These are phyloP conservation scores for Elongisporangium prolatum DNA, from an alignment of 352 stramenopile species.

Conservation along the genomic window DNA sequence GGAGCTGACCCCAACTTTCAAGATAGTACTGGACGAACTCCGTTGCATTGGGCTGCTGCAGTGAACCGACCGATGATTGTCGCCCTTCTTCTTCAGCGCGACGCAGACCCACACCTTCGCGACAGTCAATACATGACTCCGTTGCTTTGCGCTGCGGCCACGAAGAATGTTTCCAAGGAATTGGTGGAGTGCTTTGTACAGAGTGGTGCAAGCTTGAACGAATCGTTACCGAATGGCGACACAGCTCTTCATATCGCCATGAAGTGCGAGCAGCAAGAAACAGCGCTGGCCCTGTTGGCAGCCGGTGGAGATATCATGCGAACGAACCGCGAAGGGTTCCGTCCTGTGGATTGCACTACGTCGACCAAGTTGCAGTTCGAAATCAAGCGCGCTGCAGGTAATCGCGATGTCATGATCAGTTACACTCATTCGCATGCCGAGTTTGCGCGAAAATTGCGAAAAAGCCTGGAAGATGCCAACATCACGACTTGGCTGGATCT, in stretches of 20 bases:
- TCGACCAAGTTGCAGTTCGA: conserved; percentile 79
- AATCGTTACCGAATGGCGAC: conserved; percentile 58
- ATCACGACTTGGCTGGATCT: conserved; percentile 78
- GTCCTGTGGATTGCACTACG: conserved; percentile 76
- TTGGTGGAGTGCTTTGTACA: conserved; percentile 50
- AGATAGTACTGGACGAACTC: conserved; percentile 49
- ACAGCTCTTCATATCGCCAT: conserved; percentile 73
- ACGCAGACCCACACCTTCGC: conserved; percentile 47
- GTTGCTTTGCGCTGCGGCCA: conserved; percentile 57
- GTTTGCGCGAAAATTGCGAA: conserved; percentile 66
- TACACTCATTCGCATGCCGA: conserved; percentile 81
- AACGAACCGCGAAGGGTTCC: conserved; percentile 61
- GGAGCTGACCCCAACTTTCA: conserved; percentile 72
- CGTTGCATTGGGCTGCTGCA: conserved; percentile 63
- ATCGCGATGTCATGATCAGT: conserved; percentile 86
- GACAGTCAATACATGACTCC: conserved; percentile 60
- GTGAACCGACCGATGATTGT: conserved; percentile 52
- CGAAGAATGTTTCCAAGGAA: conserved; percentile 39
- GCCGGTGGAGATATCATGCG: conserved; percentile 58
- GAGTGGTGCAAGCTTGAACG: conserved; percentile 60
- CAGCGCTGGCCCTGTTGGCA: conserved; percentile 51
- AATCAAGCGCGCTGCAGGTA: conserved; percentile 70
- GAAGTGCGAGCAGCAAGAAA: conserved; percentile 59
- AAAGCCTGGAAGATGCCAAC: conserved; percentile 64
- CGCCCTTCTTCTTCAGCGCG: conserved; percentile 35